Percentiles rank a stretch among this genome's conserved stretches.
Evolutionary conservation across 1,139 yeast genomes (phyloP).

Genomic region (Pneumocystis carinii): DNA sequence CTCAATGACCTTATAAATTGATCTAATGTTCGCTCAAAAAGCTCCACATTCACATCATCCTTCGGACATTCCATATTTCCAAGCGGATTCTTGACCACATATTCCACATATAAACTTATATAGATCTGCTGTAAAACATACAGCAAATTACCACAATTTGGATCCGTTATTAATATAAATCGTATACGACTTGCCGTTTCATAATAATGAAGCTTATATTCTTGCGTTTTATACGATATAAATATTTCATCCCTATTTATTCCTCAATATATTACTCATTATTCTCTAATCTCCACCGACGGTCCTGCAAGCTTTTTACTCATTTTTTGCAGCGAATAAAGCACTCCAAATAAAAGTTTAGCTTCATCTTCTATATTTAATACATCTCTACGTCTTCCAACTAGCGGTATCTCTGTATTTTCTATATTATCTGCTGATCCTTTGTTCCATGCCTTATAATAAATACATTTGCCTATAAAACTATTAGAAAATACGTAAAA

Average conservation of each 20-base stretch:
- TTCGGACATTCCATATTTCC: neutral
- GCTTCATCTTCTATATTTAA: conserved; percentile 16
- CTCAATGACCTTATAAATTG: neutral
- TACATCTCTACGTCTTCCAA: neutral
- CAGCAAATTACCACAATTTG: conserved; percentile 42
- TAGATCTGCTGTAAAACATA: conserved; percentile 52
- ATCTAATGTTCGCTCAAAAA: neutral
- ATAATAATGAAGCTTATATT: conserved; percentile 60
- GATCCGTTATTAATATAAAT: conserved; percentile 61
- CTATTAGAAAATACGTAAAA: neutral
- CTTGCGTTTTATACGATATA: conserved; percentile 53
- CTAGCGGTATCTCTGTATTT: conserved; percentile 3
- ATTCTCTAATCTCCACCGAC: neutral
- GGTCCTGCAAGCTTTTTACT: conserved; percentile 43
- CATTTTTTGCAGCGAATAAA: conserved; percentile 64
- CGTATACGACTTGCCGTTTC: conserved; percentile 71
- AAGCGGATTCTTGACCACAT: conserved; percentile 44
- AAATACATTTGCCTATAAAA: conserved; percentile 43
- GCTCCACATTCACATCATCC: neutral
- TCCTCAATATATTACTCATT: conserved; percentile 13
- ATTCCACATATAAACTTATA: conserved; percentile 48
- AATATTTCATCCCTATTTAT: conserved; percentile 33
- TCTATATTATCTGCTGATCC: conserved; percentile 5
- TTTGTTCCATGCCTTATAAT: conserved; percentile 44
- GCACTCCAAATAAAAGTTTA: conserved; percentile 73